Percentiles rank a stretch among this genome's conserved stretches.
These are phyloP conservation scores for Backusella tarrabulga DNA, from an alignment of 192 early-diverging fungal genomes.

Conservation along the genomic window DNA sequence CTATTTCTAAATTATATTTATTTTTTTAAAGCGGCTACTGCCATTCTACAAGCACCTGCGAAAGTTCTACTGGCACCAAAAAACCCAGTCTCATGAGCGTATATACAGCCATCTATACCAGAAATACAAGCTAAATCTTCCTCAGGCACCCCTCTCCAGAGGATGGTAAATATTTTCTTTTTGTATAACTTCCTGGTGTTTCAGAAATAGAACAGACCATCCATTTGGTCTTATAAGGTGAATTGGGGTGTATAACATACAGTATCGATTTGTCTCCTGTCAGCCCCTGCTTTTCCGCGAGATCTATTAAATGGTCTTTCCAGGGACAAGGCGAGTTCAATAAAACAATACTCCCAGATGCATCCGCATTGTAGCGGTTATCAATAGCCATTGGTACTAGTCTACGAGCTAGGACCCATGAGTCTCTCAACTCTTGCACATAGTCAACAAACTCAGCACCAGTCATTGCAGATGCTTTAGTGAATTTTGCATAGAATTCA, in stretches of 20 bases:
- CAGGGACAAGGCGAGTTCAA: slow-evolving; percentile 80
- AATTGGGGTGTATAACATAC: slow-evolving; percentile 79
- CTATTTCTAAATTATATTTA: background rate
- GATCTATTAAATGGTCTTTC: slow-evolving; percentile 83
- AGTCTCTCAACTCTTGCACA: slow-evolving; percentile 48
- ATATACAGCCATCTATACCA: slow-evolving; percentile 76
- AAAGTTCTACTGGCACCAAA: slow-evolving; percentile 61
- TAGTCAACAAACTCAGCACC: slow-evolving; percentile 54
- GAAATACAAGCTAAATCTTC: slow-evolving; percentile 72
- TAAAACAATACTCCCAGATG: slow-evolving; percentile 73
- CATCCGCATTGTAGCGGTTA: slow-evolving; percentile 52
- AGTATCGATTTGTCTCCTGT: slow-evolving; percentile 51
- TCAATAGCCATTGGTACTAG: slow-evolving; percentile 76
- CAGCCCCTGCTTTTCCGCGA: slow-evolving; percentile 57
- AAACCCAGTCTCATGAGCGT: slow-evolving; percentile 72
- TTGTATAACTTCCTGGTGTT: slow-evolving; percentile 73
- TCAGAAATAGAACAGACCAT: slow-evolving; percentile 71
- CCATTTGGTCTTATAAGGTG: slow-evolving; percentile 55
- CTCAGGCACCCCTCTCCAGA: slow-evolving; percentile 77
- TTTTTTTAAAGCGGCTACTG: slow-evolving; percentile 51
- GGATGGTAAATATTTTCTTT: slow-evolving; percentile 28
- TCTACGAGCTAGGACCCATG: slow-evolving; percentile 89
- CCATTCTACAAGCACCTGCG: slow-evolving; percentile 70
- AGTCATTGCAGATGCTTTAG: slow-evolving; percentile 65
- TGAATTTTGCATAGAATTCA: slow-evolving; percentile 63